These are phyloP conservation scores for Thielaviopsis punctulata DNA, from an alignment of 2,329 filamentous ascomycete species.

Conservation along the genomic window DNA sequence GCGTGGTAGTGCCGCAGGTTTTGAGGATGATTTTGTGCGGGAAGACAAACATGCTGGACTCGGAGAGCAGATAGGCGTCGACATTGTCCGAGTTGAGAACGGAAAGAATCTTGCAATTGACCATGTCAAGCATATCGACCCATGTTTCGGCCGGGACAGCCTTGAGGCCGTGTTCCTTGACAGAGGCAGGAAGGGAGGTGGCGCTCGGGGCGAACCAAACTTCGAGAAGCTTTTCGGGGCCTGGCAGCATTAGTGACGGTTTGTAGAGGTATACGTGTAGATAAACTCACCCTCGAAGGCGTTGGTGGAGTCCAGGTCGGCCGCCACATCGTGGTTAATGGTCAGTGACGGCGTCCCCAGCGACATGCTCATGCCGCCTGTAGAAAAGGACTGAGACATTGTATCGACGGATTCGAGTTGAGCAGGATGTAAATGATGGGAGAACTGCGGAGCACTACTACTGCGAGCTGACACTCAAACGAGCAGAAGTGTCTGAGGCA, in stretches of 20 bases:
- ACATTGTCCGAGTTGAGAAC: slow-evolving; percentile 85
- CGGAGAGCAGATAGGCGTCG: slow-evolving; percentile 90
- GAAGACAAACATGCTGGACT: slow-evolving; percentile 99
- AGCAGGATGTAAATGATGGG: slow-evolving; percentile 15
- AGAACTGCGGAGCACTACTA: slow-evolving; percentile 70
- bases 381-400: slow-evolving; percentile 14
- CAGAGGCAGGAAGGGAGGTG: slow-evolving; percentile 50
- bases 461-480: slow-evolving; percentile 96
- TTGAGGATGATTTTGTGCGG: slow-evolving; percentile 99
- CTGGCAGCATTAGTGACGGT: slow-evolving; percentile 26
- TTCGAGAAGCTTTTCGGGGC: slow-evolving; percentile 93
- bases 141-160: slow-evolving; percentile 67
- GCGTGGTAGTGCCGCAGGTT: slow-evolving; percentile 91
- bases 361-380: slow-evolving; percentile 32
- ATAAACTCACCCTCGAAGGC: slow-evolving; percentile 65
- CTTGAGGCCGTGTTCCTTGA: slow-evolving; percentile 66
- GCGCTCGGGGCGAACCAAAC: slow-evolving; percentile 90
- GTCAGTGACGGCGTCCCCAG: slow-evolving; percentile 77
- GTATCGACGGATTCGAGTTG: too few relatives aligned
- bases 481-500: too few relatives aligned
- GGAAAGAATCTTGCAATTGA: slow-evolving; percentile 96
- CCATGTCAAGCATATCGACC: slow-evolving; percentile 94
- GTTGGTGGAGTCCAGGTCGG: slow-evolving; percentile 85
- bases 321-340: slow-evolving; percentile 88
- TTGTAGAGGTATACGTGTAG: too few relatives aligned